phyloP scores from a whole-genome alignment of 345 rosid genomes.

The Pistacia integerrima region DNA sequence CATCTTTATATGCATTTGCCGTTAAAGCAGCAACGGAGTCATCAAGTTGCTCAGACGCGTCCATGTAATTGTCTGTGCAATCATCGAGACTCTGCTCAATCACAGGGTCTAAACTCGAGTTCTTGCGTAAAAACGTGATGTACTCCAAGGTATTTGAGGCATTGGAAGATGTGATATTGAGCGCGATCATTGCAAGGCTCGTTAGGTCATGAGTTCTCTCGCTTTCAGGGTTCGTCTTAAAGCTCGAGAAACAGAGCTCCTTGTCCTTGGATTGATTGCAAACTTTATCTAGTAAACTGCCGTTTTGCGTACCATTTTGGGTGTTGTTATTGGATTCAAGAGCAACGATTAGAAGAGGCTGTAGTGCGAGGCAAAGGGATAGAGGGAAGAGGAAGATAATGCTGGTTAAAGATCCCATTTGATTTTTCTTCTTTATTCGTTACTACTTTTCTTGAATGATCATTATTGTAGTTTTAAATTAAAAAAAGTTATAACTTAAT shows the following conservation, averaged over 20 bases:
- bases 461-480: not conserved
- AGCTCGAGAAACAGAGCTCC: slow-evolving; percentile 50
- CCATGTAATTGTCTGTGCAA: slow-evolving; percentile 54
- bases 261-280: slow-evolving; percentile 44
- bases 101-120: slow-evolving; percentile 37
- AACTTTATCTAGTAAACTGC: slow-evolving; percentile 25
- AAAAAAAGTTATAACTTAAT: not conserved
- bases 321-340: not conserved
- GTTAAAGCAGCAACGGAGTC: slow-evolving; percentile 55
- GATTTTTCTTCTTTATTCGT: not conserved
- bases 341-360: not conserved
- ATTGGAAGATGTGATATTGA: slow-evolving; percentile 44
- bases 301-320: not conserved
- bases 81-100: slow-evolving; percentile 60
- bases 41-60: slow-evolving; percentile 63
- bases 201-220: slow-evolving; percentile 33
- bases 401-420: slow-evolving; percentile 27
- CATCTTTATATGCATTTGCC: slow-evolving; percentile 37
- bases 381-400: slow-evolving; percentile 24
- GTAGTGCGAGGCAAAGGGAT: slow-evolving; percentile 20
- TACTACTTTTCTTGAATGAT: not conserved
- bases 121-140: slow-evolving; percentile 32
- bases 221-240: slow-evolving; percentile 41
- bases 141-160: slow-evolving; percentile 43
- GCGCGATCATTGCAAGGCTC: slow-evolving; percentile 51